Percentiles rank a stretch among this genome's conserved stretches.
Conservation (phyloP, 192 early-diverging fungal genomes). For the Obelidium mucronatum region DNA sequence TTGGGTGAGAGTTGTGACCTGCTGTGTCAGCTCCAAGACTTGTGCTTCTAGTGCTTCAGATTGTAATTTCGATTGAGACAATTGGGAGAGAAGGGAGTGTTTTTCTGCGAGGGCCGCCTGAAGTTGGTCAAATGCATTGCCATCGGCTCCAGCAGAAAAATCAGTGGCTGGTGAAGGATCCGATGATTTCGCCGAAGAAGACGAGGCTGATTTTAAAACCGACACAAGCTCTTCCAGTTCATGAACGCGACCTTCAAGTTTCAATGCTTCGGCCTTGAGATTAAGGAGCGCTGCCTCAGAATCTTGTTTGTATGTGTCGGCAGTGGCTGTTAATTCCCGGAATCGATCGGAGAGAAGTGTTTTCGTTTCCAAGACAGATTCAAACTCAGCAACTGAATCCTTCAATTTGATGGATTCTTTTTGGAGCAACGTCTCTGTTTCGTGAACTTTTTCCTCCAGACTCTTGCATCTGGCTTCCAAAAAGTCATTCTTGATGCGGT, state of each 20-base stretch:
- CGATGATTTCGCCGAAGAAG: too few relatives aligned
- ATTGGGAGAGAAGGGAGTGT: not conserved
- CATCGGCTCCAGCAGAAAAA: too few relatives aligned
- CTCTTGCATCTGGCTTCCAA: not conserved
- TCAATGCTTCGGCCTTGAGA: not conserved
- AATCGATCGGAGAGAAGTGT: not conserved
- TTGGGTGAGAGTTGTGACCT: not conserved
- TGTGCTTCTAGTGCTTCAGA: not conserved
- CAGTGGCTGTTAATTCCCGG: not conserved
- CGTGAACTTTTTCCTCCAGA: not conserved
- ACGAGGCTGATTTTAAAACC: not conserved
- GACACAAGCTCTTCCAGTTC: not conserved
- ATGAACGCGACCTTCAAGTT: not conserved
- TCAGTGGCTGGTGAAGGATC: too few relatives aligned
- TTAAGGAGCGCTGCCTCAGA: not conserved
- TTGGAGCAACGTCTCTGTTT: not conserved
- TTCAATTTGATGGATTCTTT: not conserved
- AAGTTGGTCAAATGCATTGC: too few relatives aligned
- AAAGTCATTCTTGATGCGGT: too few relatives aligned
- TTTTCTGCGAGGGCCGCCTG: not conserved
- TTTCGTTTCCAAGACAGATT: not conserved
- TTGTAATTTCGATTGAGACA: not conserved
- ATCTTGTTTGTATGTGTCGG: not conserved
- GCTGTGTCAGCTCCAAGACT: not conserved
- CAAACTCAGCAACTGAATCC: not conserved